Evolutionary conservation across 139 green algal species (phyloP), one percentile per base, ranked within the genome.

Genomic region (Zygnema circumcarinatum): DNA sequence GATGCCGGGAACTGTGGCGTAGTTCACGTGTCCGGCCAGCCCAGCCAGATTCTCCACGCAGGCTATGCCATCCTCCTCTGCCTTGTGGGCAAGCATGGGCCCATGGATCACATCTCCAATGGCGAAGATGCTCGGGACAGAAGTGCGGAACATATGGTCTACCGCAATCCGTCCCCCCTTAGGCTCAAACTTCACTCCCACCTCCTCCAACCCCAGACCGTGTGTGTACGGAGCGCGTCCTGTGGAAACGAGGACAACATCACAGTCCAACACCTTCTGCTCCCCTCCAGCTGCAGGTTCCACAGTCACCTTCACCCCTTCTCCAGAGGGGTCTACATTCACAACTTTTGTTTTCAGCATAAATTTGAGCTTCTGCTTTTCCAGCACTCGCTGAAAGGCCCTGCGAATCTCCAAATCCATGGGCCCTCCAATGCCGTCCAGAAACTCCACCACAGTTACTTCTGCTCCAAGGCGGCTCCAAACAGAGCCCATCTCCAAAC

Each of bases 41-140:
- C 96, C 96, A 21, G 94, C 95, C 21, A 99, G 94, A 52, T 96
- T 94, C 93, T 99, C 97, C 32, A 97, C 96, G 33, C 93, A 94
- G 1, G 97, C 96, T 22, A 99, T 93, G n/a, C 97, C 97, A 67
- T 99, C 97, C 92, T 99, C 97, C 93, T 99, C 97, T 1, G 97
- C 97, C 93, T 99, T 99, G 92, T 99, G 97, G 0, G 97, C 97
- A 36, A 99, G 94, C 97, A 99, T 99, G 75, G 97, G 97, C 0
- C 94, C 96, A 0, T 88, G 93, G 38, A 99, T 96, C 38, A 33
- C 81, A 68, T 91, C 97, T 0, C 97, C 97, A 84, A 99, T 98
- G 83, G 97, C 97, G 85, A 96, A 98, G 1, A 99, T 86, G 82
- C 81, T 82, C 16, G 88, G 85, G 20, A 92, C 83, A 76, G 41